phyloP scores from a whole-genome alignment of 176 grass and related monocot genomes.

The Carex littledalei region DNA sequence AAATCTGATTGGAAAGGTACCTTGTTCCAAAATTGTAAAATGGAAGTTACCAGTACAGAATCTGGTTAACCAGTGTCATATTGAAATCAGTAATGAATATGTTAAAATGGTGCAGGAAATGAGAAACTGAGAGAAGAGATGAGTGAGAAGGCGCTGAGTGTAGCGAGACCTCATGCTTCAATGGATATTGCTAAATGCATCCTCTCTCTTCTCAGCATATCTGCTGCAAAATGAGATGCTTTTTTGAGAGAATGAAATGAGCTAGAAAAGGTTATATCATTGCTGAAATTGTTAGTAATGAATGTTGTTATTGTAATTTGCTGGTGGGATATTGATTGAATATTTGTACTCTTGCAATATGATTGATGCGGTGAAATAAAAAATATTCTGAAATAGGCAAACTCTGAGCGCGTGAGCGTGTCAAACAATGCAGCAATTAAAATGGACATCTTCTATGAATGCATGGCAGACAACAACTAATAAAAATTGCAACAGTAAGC shows the following conservation, averaged over 20 bases:
- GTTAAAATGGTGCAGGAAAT: slow-evolving; percentile 48
- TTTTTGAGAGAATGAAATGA: neutral
- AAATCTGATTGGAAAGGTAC: neutral
- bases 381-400: too few relatives aligned
- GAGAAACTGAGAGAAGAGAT: slow-evolving; percentile 75
- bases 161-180: slow-evolving; percentile 54
- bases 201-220: slow-evolving; percentile 39
- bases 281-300: neutral
- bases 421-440: too few relatives aligned
- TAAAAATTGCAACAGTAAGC: neutral
- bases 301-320: neutral
- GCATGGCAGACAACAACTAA: neutral
- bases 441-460: neutral
- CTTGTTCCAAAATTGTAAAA: neutral
- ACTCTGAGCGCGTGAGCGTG: too few relatives aligned
- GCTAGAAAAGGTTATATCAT: neutral
- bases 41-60: neutral
- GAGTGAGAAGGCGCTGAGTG: slow-evolving; percentile 61
- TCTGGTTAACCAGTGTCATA: neutral
- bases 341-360: neutral
- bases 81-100: neutral
- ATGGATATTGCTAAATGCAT: slow-evolving; percentile 62
- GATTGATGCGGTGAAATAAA: too few relatives aligned
- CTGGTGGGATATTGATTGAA: neutral
- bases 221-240: slow-evolving; percentile 32